Percentiles rank a stretch among this genome's conserved stretches.
These are phyloP conservation scores for Gnomoniopsis sp. DNA, from an alignment of 2,329 filamentous ascomycete genomes.

Conservation along the genomic window DNA sequence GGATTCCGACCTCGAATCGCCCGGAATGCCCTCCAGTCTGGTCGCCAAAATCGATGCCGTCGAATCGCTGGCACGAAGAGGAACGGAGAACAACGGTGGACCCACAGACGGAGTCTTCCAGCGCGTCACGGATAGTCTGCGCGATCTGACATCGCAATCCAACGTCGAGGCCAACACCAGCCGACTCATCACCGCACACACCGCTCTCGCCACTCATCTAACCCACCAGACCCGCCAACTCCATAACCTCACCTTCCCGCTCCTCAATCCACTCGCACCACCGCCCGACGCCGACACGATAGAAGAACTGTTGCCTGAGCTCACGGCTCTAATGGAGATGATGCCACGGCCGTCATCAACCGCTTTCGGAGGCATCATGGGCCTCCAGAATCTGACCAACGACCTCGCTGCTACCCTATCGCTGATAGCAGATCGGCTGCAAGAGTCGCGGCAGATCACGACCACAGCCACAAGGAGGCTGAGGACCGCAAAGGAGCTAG, in stretches of 20 bases:
- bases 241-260: conserved; percentile 67
- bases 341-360: conserved; percentile 64
- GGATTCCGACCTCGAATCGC: conserved; percentile 65
- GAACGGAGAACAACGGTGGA: conserved; percentile 63
- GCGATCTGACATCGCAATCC: conserved; percentile 70
- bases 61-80: conserved; percentile 64
- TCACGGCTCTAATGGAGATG: conserved; percentile 60
- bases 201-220: conserved; percentile 71
- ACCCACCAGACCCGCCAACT: conserved; percentile 72
- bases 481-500: conserved; percentile 77
- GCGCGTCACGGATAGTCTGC: conserved; percentile 65
- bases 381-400: conserved; percentile 66
- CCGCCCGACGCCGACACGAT: conserved; percentile 62
- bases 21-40: conserved; percentile 64
- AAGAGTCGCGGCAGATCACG: conserved; percentile 89
- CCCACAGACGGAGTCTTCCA: conserved; percentile 63
- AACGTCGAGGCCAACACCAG: conserved; percentile 69
- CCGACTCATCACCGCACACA: conserved; percentile 71
- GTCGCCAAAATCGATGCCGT: conserved; percentile 70
- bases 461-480: conserved; percentile 76
- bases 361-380: conserved; percentile 63
- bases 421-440: conserved; percentile 83
- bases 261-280: conserved; percentile 66
- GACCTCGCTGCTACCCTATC: conserved; percentile 78
- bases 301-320: conserved; percentile 65